Conservation (phyloP, 2,329 filamentous ascomycete species). For the Epicoccum sorghinum region DNA sequence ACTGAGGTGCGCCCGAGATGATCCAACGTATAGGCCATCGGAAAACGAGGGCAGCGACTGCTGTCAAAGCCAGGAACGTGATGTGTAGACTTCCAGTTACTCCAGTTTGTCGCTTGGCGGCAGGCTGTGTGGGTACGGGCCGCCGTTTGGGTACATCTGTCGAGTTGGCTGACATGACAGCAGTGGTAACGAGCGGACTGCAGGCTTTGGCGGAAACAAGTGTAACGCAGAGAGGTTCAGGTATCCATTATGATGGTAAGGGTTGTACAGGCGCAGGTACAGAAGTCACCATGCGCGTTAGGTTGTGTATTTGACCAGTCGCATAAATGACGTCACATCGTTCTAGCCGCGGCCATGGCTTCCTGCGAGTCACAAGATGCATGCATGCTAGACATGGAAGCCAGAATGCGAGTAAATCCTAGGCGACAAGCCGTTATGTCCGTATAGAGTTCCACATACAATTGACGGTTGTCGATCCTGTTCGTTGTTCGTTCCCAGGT, state of each 20-base stretch:
- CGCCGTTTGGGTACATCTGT: conserved; percentile 4
- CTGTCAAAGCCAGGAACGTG: conserved; percentile 4
- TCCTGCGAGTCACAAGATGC: background rate
- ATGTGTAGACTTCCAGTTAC: conserved; percentile 7
- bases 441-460: background rate
- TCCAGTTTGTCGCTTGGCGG: conserved; percentile 6
- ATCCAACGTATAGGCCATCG: conserved; percentile 44
- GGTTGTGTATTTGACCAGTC: conserved; percentile 9
- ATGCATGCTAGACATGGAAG: conserved; percentile 1
- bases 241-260: conserved; percentile 6
- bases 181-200: background rate
- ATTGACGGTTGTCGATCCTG: conserved; percentile 3
- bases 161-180: conserved; percentile 9
- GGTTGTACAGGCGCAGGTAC: conserved; percentile 11
- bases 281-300: background rate
- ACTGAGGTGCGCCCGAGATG: conserved; percentile 50
- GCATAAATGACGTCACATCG: conserved; percentile 11
- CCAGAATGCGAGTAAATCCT: background rate
- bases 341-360: background rate
- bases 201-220: background rate
- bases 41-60: conserved; percentile 5
- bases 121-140: conserved; percentile 4
- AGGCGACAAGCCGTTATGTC: background rate
- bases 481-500: background rate
- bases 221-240: background rate